Percentiles rank a stretch among this genome's conserved stretches.
Conservation (phyloP, 2,329 filamentous ascomycete genomes). For the Cercospora sp. region DNA sequence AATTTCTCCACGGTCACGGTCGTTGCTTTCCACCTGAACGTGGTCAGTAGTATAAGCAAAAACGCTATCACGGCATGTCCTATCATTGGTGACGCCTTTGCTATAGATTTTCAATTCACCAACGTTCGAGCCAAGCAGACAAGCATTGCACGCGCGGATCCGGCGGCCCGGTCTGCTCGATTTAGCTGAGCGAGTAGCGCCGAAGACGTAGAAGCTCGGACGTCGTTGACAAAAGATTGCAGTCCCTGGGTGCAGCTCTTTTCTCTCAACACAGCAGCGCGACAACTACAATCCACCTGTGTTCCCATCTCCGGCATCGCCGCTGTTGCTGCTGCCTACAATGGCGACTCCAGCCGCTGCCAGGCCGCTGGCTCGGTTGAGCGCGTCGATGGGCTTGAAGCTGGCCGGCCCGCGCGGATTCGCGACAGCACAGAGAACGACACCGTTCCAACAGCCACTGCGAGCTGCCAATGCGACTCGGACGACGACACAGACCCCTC, state of each 20-base stretch:
- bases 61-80: not conserved
- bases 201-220: conserved; percentile 10
- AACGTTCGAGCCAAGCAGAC: not conserved
- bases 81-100: too few species aligned
- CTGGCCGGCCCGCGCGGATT: conserved; percentile 28
- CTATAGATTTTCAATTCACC: not conserved
- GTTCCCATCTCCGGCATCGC: not conserved
- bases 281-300: not conserved
- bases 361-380: conserved; percentile 33
- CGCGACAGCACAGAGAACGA: conserved; percentile 25
- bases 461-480: conserved; percentile 21
- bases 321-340: conserved; percentile 11
- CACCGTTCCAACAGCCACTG: conserved; percentile 26
- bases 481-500: conserved; percentile 14
- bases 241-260: conserved; percentile 7
- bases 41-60: not conserved
- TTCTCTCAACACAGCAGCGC: not conserved
- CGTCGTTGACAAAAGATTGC: conserved; percentile 5
- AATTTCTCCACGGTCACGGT: not conserved
- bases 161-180: conserved; percentile 5
- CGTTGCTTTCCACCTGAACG: not conserved
- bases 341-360: conserved; percentile 34
- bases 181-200: conserved; percentile 8
- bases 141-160: conserved; percentile 3
- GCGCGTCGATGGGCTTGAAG: conserved; percentile 30